Evolutionary conservation across 2,329 filamentous ascomycete species (phyloP).

Genomic region (Didymosphaeria variabile): DNA sequence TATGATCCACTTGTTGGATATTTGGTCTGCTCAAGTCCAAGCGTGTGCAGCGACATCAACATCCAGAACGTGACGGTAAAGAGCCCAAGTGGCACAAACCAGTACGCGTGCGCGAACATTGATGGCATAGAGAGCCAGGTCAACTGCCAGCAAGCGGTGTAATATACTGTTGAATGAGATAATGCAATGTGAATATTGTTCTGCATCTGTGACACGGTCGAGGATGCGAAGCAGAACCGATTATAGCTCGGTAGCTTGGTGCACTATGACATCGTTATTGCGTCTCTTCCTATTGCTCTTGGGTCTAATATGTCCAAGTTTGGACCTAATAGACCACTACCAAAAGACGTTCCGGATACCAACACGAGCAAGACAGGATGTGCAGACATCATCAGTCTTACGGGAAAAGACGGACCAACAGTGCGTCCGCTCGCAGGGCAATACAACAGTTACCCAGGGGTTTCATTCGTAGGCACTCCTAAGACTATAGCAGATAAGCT

Average conservation of each 20-base stretch:
- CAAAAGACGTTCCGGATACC: constrained; percentile 60
- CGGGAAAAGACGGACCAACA: constrained; percentile 56
- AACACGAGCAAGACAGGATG: constrained; percentile 63
- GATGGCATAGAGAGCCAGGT: constrained; percentile 39
- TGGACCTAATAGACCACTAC: constrained; percentile 61
- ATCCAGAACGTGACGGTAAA: constrained; percentile 54
- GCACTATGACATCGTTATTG: constrained; percentile 64
- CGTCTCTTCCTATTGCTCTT: constrained; percentile 60
- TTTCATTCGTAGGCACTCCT: constrained; percentile 62
- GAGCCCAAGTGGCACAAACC: constrained; percentile 57
- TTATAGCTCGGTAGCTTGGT: constrained; percentile 62
- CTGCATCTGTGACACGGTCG: constrained; percentile 51
- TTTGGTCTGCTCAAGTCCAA: constrained; percentile 55
- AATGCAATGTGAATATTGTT: not conserved
- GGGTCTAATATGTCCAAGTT: constrained; percentile 59
- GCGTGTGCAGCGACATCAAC: constrained; percentile 61
- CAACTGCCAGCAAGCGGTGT: constrained; percentile 33
- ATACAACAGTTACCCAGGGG: constrained; percentile 60
- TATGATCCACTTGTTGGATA: constrained; percentile 54
- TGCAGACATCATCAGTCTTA: constrained; percentile 57
- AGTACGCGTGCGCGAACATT: constrained; percentile 57
- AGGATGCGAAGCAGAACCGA: constrained; percentile 61
- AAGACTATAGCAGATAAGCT: constrained; percentile 61
- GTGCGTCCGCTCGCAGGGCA: constrained; percentile 63
- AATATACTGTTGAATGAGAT: not conserved